Base-by-base conservation (phyloP, 192 early-diverging fungal species). In the Geranomyces variabilis region DNA sequence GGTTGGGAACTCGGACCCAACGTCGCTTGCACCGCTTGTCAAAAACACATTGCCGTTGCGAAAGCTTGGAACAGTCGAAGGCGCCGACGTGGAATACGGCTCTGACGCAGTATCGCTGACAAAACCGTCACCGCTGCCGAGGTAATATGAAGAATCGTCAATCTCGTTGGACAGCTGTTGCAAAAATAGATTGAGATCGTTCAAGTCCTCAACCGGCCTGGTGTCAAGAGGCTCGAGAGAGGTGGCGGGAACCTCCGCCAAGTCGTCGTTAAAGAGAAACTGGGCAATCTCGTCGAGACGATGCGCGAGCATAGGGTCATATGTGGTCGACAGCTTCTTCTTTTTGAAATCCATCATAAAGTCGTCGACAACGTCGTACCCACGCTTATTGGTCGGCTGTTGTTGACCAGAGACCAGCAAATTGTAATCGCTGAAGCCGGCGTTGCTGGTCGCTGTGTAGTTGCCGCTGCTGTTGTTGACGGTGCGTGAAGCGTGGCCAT, bases 271-370 rank as follows among this genome's bases (percentile, higher is more conserved):
- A 48, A 73, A 66, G 14, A 73, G 55, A 13, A 28, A 73, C 1
- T 29, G 21, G 22, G 63, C 63, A 26, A 73, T 73, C 28, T 73
- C 71, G 43, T 73, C 71, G 1, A 73, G 49, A 43, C 64, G 45
- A 3, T 66, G 63, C 9, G 63, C 71, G 30, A 73, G 30, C 29
- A 31, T 53, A 21, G 71, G 48, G 43, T 73, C 63, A 41, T 73
- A 66, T 13, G 63, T 55, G 29, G 63, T 29, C 3, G 33, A 26
- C 1, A 66, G 13, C 15, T 53, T 46, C 21, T 73, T 73, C 71
- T 58, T 73, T 43, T 73, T 73, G 29, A 66, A 28, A 31, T 73
- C 71, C 51, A 30, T 57, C 62, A 73, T 58, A 14, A 73, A 73
- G 14, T 64, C 47, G 26, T 73, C 71, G 22, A 73, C 53, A n/a